Evolutionary conservation across 2,329 filamentous ascomycete species (phyloP).

Genomic region (Raffaelea ambrosiae): DNA sequence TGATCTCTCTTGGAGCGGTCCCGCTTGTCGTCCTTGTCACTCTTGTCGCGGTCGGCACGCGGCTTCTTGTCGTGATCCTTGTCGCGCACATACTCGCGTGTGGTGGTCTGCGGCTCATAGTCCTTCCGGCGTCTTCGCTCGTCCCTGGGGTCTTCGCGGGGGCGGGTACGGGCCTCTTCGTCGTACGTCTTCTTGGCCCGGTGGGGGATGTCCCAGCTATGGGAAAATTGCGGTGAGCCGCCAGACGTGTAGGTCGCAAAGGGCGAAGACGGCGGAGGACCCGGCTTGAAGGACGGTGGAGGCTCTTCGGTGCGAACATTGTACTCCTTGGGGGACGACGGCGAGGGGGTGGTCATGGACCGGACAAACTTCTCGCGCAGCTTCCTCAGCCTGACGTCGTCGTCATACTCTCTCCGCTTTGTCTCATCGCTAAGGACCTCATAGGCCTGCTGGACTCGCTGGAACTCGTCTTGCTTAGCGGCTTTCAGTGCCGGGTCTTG

Average conservation of each 20-base stretch:
- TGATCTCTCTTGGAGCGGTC: slow-evolving; percentile 20
- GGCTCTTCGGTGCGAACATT: slow-evolving; percentile 45
- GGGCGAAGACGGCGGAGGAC: too few relatives aligned
- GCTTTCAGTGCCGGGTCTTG: slow-evolving; percentile 68
- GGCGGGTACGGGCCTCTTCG: slow-evolving; percentile 30
- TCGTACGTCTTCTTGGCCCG: slow-evolving; percentile 32
- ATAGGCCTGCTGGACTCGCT: slow-evolving; percentile 87
- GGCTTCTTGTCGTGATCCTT: slow-evolving; percentile 26
- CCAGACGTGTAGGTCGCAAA: slow-evolving; percentile 21
- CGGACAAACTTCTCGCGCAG: slow-evolving; percentile 46
- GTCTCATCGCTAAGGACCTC: slow-evolving; percentile 76
- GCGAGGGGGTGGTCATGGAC: slow-evolving; percentile 30
- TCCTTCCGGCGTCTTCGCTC: slow-evolving; percentile 20
- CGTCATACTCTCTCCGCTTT: slow-evolving; percentile 68
- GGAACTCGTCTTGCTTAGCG: slow-evolving; percentile 78
- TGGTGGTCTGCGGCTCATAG: slow-evolving; percentile 13
- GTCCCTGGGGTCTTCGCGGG: slow-evolving; percentile 16
- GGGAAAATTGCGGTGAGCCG: slow-evolving; percentile 24
- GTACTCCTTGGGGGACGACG: slow-evolving; percentile 32
- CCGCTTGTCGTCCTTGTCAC: slow-evolving; percentile 18
- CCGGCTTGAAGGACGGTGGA: slow-evolving; percentile 29
- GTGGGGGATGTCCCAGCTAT: slow-evolving; percentile 36
- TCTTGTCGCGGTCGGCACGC: slow-evolving; percentile 22
- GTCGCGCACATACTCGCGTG: slow-evolving; percentile 17
- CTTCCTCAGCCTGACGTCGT: slow-evolving; percentile 58